A percentile compares a stretch with the other conserved stretches of the same genome.
Conservation (phyloP, 139 green algal genomes). For the Chlorella ohadii region DNA sequence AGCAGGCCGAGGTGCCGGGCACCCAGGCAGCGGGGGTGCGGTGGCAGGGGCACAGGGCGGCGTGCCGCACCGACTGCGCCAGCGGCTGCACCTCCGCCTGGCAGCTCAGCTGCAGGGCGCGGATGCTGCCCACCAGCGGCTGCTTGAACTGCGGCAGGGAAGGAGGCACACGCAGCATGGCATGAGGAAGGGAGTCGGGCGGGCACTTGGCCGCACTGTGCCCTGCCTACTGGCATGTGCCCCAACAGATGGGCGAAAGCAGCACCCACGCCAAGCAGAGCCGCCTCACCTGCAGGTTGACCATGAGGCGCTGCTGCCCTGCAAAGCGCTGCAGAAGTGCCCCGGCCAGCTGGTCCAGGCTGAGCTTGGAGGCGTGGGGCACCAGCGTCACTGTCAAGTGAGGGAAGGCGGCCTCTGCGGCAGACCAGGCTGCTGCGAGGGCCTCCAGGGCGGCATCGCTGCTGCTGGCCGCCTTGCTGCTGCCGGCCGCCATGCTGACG, state of each 20-base stretch:
- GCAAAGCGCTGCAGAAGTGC: constrained; percentile 24
- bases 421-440: background rate
- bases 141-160: constrained; percentile 2
- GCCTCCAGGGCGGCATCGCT: background rate
- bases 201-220: too few species aligned
- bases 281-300: constrained; percentile 17
- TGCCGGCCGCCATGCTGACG: too few species aligned
- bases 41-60: constrained; percentile 33
- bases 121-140: constrained; percentile 32
- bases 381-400: constrained; percentile 24
- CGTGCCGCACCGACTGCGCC: background rate
- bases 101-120: constrained; percentile 9
- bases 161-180: background rate
- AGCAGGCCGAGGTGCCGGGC: background rate
- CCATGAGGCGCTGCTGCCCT: background rate
- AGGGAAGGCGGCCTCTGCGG: constrained; percentile 5
- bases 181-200: too few species aligned
- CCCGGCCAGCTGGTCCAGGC: constrained; percentile 6
- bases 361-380: background rate
- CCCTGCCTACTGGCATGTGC: too few species aligned
- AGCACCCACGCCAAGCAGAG: background rate
- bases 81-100: constrained; percentile 4
- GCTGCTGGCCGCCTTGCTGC: background rate
- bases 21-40: background rate
- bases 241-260: background rate